These are phyloP conservation scores for Aspergillus floridensis DNA, from an alignment of 2,329 filamentous ascomycete genomes.

Conservation along the genomic window DNA sequence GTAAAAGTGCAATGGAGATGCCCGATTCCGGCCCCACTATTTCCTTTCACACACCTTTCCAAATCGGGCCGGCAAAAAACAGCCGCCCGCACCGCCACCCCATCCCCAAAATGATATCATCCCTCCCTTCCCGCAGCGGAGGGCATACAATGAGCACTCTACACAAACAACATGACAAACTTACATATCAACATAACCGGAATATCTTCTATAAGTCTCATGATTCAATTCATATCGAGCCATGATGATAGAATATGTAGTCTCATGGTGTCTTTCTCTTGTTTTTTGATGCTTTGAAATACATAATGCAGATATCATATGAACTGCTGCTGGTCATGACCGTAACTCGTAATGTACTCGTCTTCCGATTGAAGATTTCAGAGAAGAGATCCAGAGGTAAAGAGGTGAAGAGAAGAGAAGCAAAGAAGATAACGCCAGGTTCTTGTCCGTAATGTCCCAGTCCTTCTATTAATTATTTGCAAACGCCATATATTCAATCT, in stretches of 20 bases:
- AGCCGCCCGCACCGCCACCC: not conserved
- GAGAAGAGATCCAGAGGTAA: not conserved
- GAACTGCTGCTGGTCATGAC: not conserved
- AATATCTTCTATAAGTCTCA: too few relatives aligned
- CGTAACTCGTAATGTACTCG: conserved; percentile 10
- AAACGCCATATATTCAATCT: conserved; percentile 15
- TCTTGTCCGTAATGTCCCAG: not conserved
- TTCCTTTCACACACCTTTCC: not conserved
- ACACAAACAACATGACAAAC: not conserved
- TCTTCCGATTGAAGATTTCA: not conserved
- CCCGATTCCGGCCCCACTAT: not conserved
- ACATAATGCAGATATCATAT: conserved; percentile 3
- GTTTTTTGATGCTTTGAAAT: not conserved
- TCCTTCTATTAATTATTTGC: conserved; percentile 15
- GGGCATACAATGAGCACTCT: too few relatives aligned
- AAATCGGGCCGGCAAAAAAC: not conserved
- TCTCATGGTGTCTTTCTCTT: not conserved
- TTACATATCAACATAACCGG: too few relatives aligned
- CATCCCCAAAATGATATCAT: not conserved
- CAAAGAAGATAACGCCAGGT: not conserved
- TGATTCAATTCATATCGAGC: not conserved
- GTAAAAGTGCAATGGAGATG: too few relatives aligned
- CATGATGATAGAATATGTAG: not conserved
- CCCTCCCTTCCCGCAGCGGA: not conserved
- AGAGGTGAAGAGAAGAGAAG: not conserved